Percentiles rank a stretch among this genome's conserved stretches.
Evolutionary conservation across 192 early-diverging fungal species (phyloP).

Genomic region (Dissophora globulifera): DNA sequence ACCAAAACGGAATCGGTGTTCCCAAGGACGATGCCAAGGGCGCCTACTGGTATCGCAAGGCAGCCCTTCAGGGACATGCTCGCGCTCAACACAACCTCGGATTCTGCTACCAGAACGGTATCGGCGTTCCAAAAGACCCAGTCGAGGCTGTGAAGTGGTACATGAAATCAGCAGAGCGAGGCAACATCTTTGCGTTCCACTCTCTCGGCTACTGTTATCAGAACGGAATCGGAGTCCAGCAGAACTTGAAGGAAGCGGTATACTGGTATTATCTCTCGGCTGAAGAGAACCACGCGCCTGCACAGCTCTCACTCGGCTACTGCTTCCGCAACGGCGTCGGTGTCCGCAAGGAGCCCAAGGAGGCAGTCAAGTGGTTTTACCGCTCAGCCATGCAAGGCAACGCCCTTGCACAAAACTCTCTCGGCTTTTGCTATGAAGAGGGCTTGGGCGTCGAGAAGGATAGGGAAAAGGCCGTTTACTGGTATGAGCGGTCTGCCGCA

Average conservation of each 20-base stretch:
- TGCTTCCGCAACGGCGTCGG: conserved; percentile 74
- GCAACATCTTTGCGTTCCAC: conserved; percentile 69
- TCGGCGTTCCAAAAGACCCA: conserved; percentile 71
- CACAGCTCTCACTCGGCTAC: conserved; percentile 70
- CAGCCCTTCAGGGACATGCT: conserved; percentile 75
- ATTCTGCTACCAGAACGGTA: conserved; percentile 89
- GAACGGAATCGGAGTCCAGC: conserved; percentile 68
- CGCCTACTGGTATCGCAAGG: conserved; percentile 71
- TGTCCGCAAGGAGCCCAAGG: conserved; percentile 65
- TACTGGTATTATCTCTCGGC: conserved; percentile 71
- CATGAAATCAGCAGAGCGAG: conserved; percentile 63
- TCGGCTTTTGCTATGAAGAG: conserved; percentile 81
- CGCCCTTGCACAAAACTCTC: conserved; percentile 77
- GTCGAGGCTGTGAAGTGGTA: conserved; percentile 66
- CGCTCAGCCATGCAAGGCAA: conserved; percentile 69
- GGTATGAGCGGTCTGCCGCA: conserved; percentile 69
- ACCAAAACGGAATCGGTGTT: conserved; percentile 72
- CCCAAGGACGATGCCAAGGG: conserved; percentile 63
- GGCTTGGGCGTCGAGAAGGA: conserved; percentile 68
- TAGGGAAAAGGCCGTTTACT: conserved; percentile 62
- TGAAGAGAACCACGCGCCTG: conserved; percentile 70
- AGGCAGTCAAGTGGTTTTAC: conserved; percentile 75
- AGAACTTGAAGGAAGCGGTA: conserved; percentile 63
- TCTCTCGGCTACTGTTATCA: conserved; percentile 71
- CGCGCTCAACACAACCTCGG: conserved; percentile 76